Conservation (phyloP, 495 filamentous ascomycete species). For the Platismatia glauca region DNA sequence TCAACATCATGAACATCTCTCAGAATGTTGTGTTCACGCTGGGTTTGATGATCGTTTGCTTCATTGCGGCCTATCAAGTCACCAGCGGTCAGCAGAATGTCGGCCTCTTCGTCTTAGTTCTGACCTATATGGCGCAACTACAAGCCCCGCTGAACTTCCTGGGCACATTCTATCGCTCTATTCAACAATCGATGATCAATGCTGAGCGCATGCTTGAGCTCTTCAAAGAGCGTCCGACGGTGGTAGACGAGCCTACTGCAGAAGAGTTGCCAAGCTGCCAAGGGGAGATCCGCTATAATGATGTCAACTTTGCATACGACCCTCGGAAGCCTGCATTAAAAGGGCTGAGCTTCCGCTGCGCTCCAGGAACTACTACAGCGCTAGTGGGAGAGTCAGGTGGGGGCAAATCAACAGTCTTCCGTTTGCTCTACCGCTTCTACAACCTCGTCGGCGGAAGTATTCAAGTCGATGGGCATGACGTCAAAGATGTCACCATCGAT, state of each 20-base stretch:
- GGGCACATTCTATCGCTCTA: slow-evolving; percentile 92
- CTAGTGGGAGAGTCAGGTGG: slow-evolving; percentile 94
- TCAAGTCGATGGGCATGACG: slow-evolving; percentile 72
- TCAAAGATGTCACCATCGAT: slow-evolving; percentile 81
- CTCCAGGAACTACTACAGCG: slow-evolving; percentile 86
- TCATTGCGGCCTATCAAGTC: slow-evolving; percentile 84
- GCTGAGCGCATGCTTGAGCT: slow-evolving; percentile 89
- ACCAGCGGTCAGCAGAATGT: slow-evolving; percentile 59
- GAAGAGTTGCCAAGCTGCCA: slow-evolving; percentile 53
- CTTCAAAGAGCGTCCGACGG: slow-evolving; percentile 90
- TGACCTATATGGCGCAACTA: slow-evolving; percentile 87
- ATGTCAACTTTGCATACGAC: slow-evolving; percentile 89
- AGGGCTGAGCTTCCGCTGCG: slow-evolving; percentile 70
- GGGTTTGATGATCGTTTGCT: slow-evolving; percentile 73
- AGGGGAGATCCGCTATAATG: slow-evolving; percentile 74
- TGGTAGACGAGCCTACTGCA: slow-evolving; percentile 58
- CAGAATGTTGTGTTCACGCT: slow-evolving; percentile 92
- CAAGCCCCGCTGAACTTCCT: slow-evolving; percentile 95
- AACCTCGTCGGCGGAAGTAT: slow-evolving; percentile 71
- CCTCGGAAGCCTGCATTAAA: slow-evolving; percentile 75
- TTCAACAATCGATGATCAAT: slow-evolving; percentile 94
- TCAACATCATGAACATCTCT: slow-evolving; percentile 87
- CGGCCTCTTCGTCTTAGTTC: slow-evolving; percentile 68
- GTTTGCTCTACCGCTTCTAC: slow-evolving; percentile 92
- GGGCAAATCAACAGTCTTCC: slow-evolving; percentile 96